Evolutionary conservation across 2,329 filamentous ascomycete genomes (phyloP), one percentile per base, ranked within the genome.

Genomic region (Trichoderma arundinaceum): DNA sequence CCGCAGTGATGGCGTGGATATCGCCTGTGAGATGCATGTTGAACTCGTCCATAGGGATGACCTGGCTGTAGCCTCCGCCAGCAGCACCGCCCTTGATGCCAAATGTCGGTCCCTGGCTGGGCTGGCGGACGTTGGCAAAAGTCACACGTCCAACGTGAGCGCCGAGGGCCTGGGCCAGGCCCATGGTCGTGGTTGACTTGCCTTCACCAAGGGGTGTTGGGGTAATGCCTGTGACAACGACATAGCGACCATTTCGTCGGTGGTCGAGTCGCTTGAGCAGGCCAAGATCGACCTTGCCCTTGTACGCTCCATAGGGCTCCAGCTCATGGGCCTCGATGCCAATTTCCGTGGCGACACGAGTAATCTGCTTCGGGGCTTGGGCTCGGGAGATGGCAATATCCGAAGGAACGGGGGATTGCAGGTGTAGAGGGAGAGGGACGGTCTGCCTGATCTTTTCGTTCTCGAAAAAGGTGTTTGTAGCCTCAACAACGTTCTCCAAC

Each of bases 41-140:
- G 84, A 99, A 99, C 79, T 99, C 95, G 73, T 99, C 95, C 95
- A 99, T 99, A 66, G 95, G 95, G 73, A 99, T 98, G 75, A 99
- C 95, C 78, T 99, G 95, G 78, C 92, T 97, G 86, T 98, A 99
- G 44, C 95, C 95, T 77, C 95, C 95, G 74, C 95, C 95, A 65
- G 95, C 95, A 67, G 95, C 95, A 74, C 95, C 95, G 69, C 95
- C 95, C 84, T 99, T 99, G 85, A 99, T 98, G 74, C 95, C 95
- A 77, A 99, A 99, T 0, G 95, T 99, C 64, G 95, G 95, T 4
- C 95, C 95, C 81, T 98, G 95, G 73, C 92, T 97, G 58, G 95
- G 95, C 77, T 99, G 95, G 67, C 95, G 89, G 58, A 99, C 95
- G 76, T 99, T 98, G 79, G 95, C 95, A 77, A 99, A 98, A 3